A percentile compares a stretch with the other conserved stretches of the same genome.
These are phyloP conservation scores for Trifolium fragiferum DNA, from an alignment of 306 rosid genomes.

Conservation along the genomic window DNA sequence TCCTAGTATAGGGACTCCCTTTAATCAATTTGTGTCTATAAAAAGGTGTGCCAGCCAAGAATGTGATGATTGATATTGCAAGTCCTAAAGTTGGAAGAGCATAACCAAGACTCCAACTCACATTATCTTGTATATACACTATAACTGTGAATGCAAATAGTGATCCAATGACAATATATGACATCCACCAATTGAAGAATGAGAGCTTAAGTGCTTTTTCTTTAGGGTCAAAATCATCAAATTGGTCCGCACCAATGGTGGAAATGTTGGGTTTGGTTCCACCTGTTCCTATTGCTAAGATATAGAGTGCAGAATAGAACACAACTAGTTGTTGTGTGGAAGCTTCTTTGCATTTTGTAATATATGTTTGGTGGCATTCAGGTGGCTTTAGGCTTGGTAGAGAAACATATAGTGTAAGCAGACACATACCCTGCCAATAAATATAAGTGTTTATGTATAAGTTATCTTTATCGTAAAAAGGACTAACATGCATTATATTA, in stretches of 20 bases:
- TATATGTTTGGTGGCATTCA: constrained; percentile 27
- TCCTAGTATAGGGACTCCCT: constrained; percentile 61
- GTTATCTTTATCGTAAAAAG: too few species aligned
- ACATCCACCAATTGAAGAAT: constrained; percentile 74
- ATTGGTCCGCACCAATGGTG: constrained; percentile 88
- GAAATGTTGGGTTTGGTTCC: constrained; percentile 89
- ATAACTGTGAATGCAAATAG: background rate
- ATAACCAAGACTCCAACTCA: constrained; percentile 2
- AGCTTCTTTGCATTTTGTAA: constrained; percentile 40
- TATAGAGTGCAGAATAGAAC: constrained; percentile 56
- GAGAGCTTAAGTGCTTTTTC: constrained; percentile 66
- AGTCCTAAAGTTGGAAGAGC: background rate
- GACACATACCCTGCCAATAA: constrained; percentile 45
- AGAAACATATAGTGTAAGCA: constrained; percentile 50
- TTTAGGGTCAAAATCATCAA: constrained; percentile 70
- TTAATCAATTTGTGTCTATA: background rate
- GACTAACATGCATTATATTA: too few species aligned
- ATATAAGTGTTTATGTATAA: too few species aligned
- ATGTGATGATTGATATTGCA: background rate
- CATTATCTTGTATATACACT: background rate
- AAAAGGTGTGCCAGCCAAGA: background rate
- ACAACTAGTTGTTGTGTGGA: constrained; percentile 42
- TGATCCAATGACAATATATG: background rate
- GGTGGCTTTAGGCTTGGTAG: constrained; percentile 49
- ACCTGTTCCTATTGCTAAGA: constrained; percentile 67